A percentile compares a stretch with the other conserved stretches of the same genome.
These are phyloP conservation scores for Phytophthora palmivora DNA, from an alignment of 352 stramenopile genomes.

Conservation along the genomic window DNA sequence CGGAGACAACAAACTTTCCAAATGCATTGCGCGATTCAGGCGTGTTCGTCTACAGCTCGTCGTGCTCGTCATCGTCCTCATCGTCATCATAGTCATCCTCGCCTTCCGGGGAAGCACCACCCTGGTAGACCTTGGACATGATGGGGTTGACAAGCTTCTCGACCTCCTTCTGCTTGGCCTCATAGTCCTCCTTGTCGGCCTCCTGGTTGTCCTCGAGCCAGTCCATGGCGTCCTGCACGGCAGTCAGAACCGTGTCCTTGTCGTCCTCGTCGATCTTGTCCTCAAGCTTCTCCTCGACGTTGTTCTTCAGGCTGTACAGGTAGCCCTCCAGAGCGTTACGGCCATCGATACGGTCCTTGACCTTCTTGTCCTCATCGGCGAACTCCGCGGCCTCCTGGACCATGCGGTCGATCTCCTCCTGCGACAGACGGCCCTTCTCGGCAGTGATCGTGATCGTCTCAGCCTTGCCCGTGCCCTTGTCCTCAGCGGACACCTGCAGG, in stretches of 20 bases:
- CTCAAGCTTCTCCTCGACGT: conserved; percentile 93
- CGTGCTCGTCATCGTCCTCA: conserved; percentile 87
- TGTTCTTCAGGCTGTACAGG: conserved; percentile 96
- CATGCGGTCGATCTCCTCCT: conserved; percentile 99
- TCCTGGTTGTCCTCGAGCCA: conserved; percentile 99
- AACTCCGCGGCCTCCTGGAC: conserved; percentile 98
- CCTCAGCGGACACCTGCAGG: conserved; percentile 97
- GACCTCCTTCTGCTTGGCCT: conserved; percentile 99
- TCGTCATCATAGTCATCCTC: conserved; percentile 83
- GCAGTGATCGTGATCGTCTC: conserved; percentile 99
- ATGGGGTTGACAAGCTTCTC: conserved; percentile 99
- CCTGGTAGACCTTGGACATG: conserved; percentile 98
- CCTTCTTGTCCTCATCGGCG: conserved; percentile 98
- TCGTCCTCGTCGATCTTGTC: conserved; percentile 97
- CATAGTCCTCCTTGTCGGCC: conserved; percentile 98
- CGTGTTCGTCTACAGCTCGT: conserved; percentile 93
- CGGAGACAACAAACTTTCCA: conserved; percentile 41
- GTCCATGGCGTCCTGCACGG: conserved; percentile 98
- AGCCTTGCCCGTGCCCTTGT: conserved; percentile 99
- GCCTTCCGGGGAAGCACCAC: conserved; percentile 66
- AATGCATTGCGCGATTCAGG: conserved; percentile 32
- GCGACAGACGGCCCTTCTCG: conserved; percentile 98
- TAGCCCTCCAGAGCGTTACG: conserved; percentile 98
- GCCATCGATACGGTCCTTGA: conserved; percentile 97
- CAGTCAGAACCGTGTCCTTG: conserved; percentile 89